Evolutionary conservation across 805 yeast genomes (phyloP), one percentile per base, ranked within the genome.

Genomic region (Lachancea dasiensis): DNA sequence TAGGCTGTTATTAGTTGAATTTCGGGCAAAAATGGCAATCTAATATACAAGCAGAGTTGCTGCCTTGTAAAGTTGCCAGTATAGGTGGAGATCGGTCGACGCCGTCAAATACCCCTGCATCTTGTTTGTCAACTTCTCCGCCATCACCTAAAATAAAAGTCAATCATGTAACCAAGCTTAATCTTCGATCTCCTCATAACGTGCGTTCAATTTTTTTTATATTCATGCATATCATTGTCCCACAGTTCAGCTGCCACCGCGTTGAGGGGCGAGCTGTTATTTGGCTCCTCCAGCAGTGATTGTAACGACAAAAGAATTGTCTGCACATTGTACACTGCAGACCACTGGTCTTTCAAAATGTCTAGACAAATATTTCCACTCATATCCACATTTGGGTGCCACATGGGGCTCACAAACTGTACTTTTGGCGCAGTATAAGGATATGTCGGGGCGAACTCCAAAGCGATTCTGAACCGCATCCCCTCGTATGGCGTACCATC

Each of bases 341-440:
- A 69, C 84, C 84, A 78, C 45, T 76, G 67, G 36, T 76, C 81
- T 52, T 77, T 76, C 54, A 78, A 63, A 37, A 78, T 77, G 52
- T 77, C 81, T 31, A 77, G 62, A 46, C 84, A 78, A 42, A 78
- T 79, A 44, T 75, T 70, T n/a, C 84, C 84, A 38, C 70, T 62
- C 66, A 73, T 70, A 47, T 76, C 80, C 43, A 77, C 75, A 51
- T 78, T 77, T 19, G 84, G 84, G 50, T 77, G 83, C 69, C 76
- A 74, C 70, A 76, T 70, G 13, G 81, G 80, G 29, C 77, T 69
- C 22, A 66, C 68, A 51, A 78, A 78, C 47, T 60, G 67, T 51
- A 78, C 70, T 20, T 58, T 58, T 18, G 84, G 84, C 3, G 84
- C 77, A 3, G 64, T 54, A 51, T 69, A 75, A 0, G 84, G 84